A percentile compares a stretch with the other conserved stretches of the same genome.
phyloP scores from a whole-genome alignment of 2,329 filamentous ascomycete species.

The Cercospora citrullina region DNA sequence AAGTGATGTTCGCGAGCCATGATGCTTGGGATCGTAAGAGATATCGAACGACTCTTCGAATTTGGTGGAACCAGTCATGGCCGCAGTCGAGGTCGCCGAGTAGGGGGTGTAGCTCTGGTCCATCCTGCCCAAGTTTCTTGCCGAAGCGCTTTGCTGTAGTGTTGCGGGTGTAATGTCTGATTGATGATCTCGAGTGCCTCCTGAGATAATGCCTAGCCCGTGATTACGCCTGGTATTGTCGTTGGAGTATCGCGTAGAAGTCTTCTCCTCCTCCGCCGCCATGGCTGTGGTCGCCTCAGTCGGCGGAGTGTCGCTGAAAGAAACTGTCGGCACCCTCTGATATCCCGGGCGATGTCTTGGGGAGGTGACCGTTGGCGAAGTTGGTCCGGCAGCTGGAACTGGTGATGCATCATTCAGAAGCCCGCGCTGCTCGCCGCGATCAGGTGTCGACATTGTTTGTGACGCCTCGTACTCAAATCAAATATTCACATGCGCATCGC shows the following conservation, averaged over 20 bases:
- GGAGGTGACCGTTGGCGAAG: slow-evolving; percentile 12
- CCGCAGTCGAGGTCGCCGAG: slow-evolving; percentile 31
- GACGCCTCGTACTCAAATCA: slow-evolving; percentile 2
- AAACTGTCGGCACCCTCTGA: slow-evolving; percentile 40
- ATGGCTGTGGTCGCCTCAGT: slow-evolving; percentile 29
- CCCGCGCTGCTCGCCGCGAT: slow-evolving; percentile 20
- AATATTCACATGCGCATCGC: slow-evolving; percentile 10
- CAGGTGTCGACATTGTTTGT: slow-evolving; percentile 23
- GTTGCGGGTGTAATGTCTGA: slow-evolving; percentile 12
- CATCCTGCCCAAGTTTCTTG: slow-evolving; percentile 16
- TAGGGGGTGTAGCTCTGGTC: slow-evolving; percentile 21
- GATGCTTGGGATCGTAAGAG: slow-evolving; percentile 19
- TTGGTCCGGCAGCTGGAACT: slow-evolving; percentile 2
- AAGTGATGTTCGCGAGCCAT: slow-evolving; percentile 28
- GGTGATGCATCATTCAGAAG: slow-evolving; percentile 23
- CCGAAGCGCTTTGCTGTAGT: slow-evolving; percentile 23
- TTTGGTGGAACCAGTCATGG: slow-evolving; percentile 30
- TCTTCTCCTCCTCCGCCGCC: slow-evolving; percentile 38
- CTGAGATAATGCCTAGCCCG: slow-evolving; percentile 41
- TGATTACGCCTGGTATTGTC: slow-evolving; percentile 18
- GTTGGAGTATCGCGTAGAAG: slow-evolving; percentile 4
- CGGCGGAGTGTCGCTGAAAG: slow-evolving; percentile 35
- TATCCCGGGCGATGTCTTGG: slow-evolving; percentile 40
- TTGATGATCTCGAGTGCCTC: neutral
- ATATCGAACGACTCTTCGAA: slow-evolving; percentile 25